Evolutionary conservation across 2,329 filamentous ascomycete species (phyloP), one percentile per base, ranked within the genome.

Genomic region (Penicillium sp.): DNA sequence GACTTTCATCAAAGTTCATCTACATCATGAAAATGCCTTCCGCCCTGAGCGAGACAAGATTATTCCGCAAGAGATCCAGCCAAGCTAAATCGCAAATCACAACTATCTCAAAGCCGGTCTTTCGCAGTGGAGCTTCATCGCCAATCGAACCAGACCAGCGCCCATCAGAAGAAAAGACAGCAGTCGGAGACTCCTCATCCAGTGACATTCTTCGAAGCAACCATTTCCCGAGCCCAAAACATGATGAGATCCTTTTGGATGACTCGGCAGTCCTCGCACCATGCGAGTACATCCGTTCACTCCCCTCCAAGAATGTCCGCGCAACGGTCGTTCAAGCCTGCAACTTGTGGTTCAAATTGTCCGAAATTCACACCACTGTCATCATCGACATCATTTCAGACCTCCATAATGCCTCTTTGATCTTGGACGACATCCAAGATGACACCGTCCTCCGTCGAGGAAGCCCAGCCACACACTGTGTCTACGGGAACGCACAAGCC

Each of bases 371-470:
- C 15, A 14, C 41, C 20, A 7, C 26, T 7, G 41, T 11, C 14
- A 35, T 53, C 44, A 33, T 41, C n/a, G 25, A 15, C 3, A 43
- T 53, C 9, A 22, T 48, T 6, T 31, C 29, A 25, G 33, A 48
- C 14, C 18, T 46, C 3, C 51, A 53, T 6, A 48, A 29, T 15
- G 47, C 51, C 15, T 53, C 51, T 11, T 48, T 53, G 35, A 31
- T 53, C 31, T 31, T 54, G 15, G 51, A 54, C 18, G 51, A 53
- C 42, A 41, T 53, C n/a, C 29, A 53, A 31, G 51, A 53, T 26
- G 40, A 49, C 18, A 49, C 51, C 4, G 22, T 31, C 6, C 45
- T 53, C 15, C 44, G 51, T 6, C 51, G 45, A 35, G 51, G 51
- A 12, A 48, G 40, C 7, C 45, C 51, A 26, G 27, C 51, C 4